A percentile compares a stretch with the other conserved stretches of the same genome.
These are phyloP conservation scores for Fusarium torreyae DNA, from an alignment of 2,329 filamentous ascomycete species.

Conservation along the genomic window DNA sequence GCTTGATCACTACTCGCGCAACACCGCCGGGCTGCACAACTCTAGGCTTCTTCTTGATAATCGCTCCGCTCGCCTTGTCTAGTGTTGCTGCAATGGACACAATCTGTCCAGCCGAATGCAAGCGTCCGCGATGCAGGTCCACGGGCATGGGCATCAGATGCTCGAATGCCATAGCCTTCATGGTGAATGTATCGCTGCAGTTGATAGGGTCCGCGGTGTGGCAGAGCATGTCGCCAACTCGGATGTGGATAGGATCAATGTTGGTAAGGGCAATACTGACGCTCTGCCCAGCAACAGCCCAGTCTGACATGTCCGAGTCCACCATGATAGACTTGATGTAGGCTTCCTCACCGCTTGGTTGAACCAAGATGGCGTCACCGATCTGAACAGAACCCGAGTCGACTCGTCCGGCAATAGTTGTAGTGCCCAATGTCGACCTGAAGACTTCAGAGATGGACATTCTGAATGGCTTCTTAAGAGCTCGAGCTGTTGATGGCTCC, in stretches of 20 bases:
- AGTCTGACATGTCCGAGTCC: slow-evolving; percentile 81
- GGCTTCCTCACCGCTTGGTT: slow-evolving; percentile 86
- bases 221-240: slow-evolving; percentile 90
- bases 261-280: slow-evolving; percentile 86
- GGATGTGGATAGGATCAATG: slow-evolving; percentile 87
- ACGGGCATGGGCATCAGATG: slow-evolving; percentile 90
- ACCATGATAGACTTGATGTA: slow-evolving; percentile 86
- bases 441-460: slow-evolving; percentile 92
- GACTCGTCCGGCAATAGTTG: slow-evolving; percentile 89
- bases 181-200: slow-evolving; percentile 80
- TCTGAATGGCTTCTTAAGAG: slow-evolving; percentile 83
- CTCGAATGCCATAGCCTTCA: slow-evolving; percentile 91
- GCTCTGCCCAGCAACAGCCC: slow-evolving; percentile 94
- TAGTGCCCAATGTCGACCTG: slow-evolving; percentile 82
- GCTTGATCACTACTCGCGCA: slow-evolving; percentile 81
- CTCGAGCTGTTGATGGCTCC: slow-evolving; percentile 75
- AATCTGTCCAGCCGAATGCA: slow-evolving; percentile 85
- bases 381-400: slow-evolving; percentile 87
- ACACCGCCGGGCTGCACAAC: slow-evolving; percentile 85
- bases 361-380: slow-evolving; percentile 83
- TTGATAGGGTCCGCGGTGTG: slow-evolving; percentile 75
- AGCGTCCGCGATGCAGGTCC: slow-evolving; percentile 87
- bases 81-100: slow-evolving; percentile 79
- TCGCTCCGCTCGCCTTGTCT: slow-evolving; percentile 83
- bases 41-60: slow-evolving; percentile 86